Evolutionary conservation across 1,284 basidiomycete species (phyloP).

Genomic region (Gomphus sp.): DNA sequence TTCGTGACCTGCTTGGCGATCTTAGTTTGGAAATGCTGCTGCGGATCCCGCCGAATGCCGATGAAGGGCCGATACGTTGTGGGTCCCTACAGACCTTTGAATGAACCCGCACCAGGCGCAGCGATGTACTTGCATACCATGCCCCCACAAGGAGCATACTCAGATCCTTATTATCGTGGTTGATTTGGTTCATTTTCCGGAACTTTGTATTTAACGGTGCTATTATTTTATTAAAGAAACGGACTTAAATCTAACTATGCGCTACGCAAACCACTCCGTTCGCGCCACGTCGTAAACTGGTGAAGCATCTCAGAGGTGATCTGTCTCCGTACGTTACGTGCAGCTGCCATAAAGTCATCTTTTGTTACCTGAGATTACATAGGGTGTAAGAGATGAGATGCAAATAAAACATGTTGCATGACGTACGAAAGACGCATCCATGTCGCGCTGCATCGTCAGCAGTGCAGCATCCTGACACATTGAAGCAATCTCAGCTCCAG

Average conservation of each 20-base stretch:
- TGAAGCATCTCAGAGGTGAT: constrained; percentile 79
- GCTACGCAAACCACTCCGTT: constrained; percentile 23
- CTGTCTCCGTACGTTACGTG: constrained; percentile 64
- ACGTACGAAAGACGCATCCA: constrained; percentile 68
- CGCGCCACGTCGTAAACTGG: constrained; percentile 61
- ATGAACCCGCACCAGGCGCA: constrained; percentile 4
- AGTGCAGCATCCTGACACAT: constrained; percentile 97
- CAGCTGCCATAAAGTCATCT: constrained; percentile 69
- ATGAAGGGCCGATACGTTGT: background rate
- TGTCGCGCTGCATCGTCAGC: constrained; percentile 79
- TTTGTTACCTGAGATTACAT: constrained; percentile 54
- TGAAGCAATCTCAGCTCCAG: constrained; percentile 88
- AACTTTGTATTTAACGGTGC: background rate
- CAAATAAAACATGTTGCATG: background rate
- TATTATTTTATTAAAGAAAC: background rate
- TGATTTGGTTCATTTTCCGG: background rate
- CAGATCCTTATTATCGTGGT: constrained; percentile 6
- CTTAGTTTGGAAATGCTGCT: background rate
- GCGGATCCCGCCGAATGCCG: background rate
- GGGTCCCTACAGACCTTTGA: constrained; percentile 5
- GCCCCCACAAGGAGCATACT: constrained; percentile 7
- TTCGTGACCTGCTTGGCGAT: background rate
- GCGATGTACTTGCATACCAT: background rate
- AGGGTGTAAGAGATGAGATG: constrained; percentile 2
- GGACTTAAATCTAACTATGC: background rate